Base-by-base conservation (phyloP, 768 basidiomycete genomes). In the Dendrothele bispora region DNA sequence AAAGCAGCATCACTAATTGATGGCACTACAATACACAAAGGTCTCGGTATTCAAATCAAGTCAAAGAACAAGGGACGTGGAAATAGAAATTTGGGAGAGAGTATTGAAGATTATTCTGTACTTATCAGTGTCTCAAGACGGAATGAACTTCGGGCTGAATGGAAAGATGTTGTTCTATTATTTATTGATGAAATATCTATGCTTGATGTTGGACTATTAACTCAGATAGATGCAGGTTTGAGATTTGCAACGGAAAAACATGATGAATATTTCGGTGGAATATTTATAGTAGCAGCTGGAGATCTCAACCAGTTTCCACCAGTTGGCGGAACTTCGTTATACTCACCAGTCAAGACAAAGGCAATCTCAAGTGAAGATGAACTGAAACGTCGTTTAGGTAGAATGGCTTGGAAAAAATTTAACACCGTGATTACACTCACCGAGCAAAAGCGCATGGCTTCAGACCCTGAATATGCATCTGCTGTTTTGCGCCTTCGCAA, bases 101-200 rank as follows among this genome's bases (percentile, higher is more conserved):
- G 35, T 26, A 7, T 1, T 0, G 39, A 58, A 22, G 51, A 57
- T 36, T 55, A 39, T 32, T 32, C 52, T 22, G 46, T 59, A 1
- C 10, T 57, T 1, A 38, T 65, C 2, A 58, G 22, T 20, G 37
- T 62, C 0, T 22, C 39, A 28, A 58, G 56, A 25, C 48, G 51
- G 7, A 47, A 11, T 2, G 20, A 53, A 30, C 25, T 65, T 1
- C 35, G 50, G 5, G 53, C 55, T 1, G 61, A 65, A 41, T 68
- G 58, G 57, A 50, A 54, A 20, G 39, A 57, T 44, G 62, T 67
- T 0, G 51, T 54, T 10, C 44, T 62, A 10, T 4, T 65, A 2
- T 44, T 68, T 2, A 44, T 66, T 17, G 66, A 67, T 56, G 66
- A 70, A 44, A 43, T 59, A 0, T 70, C 66, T 4, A 15, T 67